A percentile compares a stretch with the other conserved stretches of the same genome.
phyloP scores from a whole-genome alignment of 2,329 filamentous ascomycete genomes.

The Colletotrichum phormii region DNA sequence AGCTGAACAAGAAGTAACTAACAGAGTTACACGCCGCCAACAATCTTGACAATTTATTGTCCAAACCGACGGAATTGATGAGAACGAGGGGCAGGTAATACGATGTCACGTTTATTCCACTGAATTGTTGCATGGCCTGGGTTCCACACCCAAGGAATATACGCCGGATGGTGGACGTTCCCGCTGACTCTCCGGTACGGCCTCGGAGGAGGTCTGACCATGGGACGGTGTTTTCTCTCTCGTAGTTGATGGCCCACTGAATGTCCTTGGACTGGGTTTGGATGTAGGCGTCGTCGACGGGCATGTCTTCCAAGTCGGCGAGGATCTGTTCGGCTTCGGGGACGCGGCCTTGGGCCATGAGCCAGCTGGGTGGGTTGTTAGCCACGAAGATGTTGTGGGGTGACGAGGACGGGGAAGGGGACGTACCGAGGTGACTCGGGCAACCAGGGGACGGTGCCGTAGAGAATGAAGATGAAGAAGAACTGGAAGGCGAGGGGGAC shows the following conservation, averaged over 20 bases:
- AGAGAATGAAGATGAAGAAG: constrained; percentile 50
- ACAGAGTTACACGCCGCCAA: constrained; percentile 60
- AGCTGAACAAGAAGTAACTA: constrained; percentile 44
- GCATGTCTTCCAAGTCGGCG: constrained; percentile 40
- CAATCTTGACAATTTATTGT: constrained; percentile 60
- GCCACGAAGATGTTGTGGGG: neutral
- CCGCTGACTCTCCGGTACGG: constrained; percentile 54
- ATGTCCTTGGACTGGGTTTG: constrained; percentile 44
- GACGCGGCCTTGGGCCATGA: constrained; percentile 40
- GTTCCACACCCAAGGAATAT: constrained; percentile 63
- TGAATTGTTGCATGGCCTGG: constrained; percentile 42
- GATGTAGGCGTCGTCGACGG: constrained; percentile 42
- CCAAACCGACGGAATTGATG: constrained; percentile 62
- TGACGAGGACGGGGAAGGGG: too few species aligned
- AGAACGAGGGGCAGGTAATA: constrained; percentile 60
- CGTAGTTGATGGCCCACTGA: constrained; percentile 45
- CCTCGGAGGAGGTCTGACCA: constrained; percentile 62
- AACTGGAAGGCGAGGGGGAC: constrained; percentile 58
- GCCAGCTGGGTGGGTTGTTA: constrained; percentile 35
- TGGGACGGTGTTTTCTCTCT: constrained; percentile 56
- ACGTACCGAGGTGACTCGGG: constrained; percentile 46
- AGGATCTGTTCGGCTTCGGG: constrained; percentile 47
- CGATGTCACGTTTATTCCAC: constrained; percentile 44
- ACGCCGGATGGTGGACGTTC: constrained; percentile 61
- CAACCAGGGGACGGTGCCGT: constrained; percentile 44